These are phyloP conservation scores for Aquilaria malaccensis DNA, from an alignment of 345 rosid genomes.

Conservation along the genomic window DNA sequence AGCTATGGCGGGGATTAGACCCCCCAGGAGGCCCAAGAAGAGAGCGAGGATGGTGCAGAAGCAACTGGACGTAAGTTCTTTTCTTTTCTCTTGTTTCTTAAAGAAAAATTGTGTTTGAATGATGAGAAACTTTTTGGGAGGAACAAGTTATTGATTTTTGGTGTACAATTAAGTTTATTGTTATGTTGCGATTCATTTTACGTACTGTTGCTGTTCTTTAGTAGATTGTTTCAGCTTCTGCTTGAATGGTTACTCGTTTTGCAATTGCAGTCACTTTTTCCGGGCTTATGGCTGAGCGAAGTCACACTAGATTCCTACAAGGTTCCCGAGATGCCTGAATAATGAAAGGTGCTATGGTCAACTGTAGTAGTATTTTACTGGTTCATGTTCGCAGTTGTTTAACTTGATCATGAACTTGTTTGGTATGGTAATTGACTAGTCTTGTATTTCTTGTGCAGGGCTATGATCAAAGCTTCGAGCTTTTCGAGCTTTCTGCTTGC, in stretches of 20 bases:
- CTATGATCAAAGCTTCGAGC: constrained; percentile 21
- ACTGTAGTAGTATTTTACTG: constrained; percentile 17
- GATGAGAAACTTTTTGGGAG: too few relatives aligned
- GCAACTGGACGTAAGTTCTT: constrained; percentile 49
- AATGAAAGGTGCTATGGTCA: constrained; percentile 19
- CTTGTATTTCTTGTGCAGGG: constrained; percentile 7
- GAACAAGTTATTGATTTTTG: too few relatives aligned
- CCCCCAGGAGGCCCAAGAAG: constrained; percentile 65
- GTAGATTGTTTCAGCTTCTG: too few relatives aligned
- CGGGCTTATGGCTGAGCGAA: constrained; percentile 56
- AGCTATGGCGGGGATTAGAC: constrained; percentile 38
- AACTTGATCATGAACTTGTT: too few relatives aligned
- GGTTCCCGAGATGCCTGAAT: constrained; percentile 49
- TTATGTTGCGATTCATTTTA: too few relatives aligned
- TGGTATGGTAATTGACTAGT: constrained; percentile 13
- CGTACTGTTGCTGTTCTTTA: too few relatives aligned
- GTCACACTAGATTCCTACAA: constrained; percentile 47
- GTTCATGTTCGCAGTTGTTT: too few relatives aligned
- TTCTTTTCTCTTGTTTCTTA: neutral
- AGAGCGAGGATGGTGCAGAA: constrained; percentile 51
- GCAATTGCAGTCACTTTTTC: constrained; percentile 47
- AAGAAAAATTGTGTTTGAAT: neutral
- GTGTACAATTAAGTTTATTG: too few relatives aligned
- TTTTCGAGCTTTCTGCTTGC: neutral
- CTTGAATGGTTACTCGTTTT: constrained; percentile 5